These are phyloP conservation scores for Mycena latifolia DNA, from an alignment of 768 basidiomycete genomes.

Conservation along the genomic window DNA sequence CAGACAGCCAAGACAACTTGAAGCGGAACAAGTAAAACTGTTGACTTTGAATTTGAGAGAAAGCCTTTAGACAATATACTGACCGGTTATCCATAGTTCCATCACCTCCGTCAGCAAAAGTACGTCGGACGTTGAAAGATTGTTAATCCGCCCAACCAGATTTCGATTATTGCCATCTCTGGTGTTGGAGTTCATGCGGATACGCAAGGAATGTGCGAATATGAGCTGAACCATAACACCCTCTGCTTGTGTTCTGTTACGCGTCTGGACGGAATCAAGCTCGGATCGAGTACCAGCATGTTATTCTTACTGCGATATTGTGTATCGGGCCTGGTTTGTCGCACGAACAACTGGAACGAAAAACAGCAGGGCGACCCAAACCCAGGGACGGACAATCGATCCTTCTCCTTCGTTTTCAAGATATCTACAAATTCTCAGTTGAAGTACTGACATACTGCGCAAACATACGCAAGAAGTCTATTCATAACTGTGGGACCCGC, in stretches of 20 bases:
- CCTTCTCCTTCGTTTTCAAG: constrained; percentile 33
- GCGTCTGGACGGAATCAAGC: not conserved
- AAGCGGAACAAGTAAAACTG: constrained; percentile 37
- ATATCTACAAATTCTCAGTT: constrained; percentile 35
- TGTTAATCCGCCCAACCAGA: constrained; percentile 72
- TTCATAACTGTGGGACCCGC: constrained; percentile 53
- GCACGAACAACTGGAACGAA: constrained; percentile 50
- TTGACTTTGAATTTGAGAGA: too few relatives aligned
- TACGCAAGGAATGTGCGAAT: constrained; percentile 50
- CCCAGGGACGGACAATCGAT: constrained; percentile 55
- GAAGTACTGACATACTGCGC: not conserved
- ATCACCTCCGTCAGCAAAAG: constrained; percentile 24
- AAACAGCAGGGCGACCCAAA: constrained; percentile 56
- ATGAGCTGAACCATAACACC: constrained; percentile 35
- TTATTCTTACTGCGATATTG: constrained; percentile 36
- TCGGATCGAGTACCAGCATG: too few relatives aligned
- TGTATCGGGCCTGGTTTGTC: constrained; percentile 55
- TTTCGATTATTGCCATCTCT: constrained; percentile 41
- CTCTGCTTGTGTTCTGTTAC: constrained; percentile 29
- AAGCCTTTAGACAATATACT: too few relatives aligned
- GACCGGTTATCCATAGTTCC: constrained; percentile 30
- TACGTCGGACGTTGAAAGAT: constrained; percentile 67
- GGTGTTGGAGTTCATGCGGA: constrained; percentile 57
- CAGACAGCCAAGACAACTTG: constrained; percentile 38
- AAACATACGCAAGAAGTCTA: constrained; percentile 49